Evolutionary conservation across 148 eudicot genomes (phyloP).

Genomic region (Chenopodium album): DNA sequence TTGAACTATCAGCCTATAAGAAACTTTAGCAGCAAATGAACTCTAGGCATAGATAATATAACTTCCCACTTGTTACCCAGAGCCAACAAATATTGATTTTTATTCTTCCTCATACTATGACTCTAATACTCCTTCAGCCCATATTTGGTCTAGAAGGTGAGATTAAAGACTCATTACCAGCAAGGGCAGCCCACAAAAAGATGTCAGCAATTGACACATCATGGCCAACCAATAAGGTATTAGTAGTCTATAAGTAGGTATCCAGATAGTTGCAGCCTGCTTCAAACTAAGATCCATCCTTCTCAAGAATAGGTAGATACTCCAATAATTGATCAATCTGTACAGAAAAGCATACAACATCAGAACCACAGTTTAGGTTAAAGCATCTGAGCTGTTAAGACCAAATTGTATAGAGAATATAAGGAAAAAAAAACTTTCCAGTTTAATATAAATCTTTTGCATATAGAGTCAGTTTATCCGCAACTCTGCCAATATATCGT

Average conservation of each 20-base stretch:
- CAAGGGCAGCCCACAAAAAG: slow-evolving; percentile 78
- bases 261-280: slow-evolving; percentile 68
- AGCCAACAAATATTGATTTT: no score
- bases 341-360: neutral
- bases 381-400: neutral
- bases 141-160: no score
- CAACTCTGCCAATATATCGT: slow-evolving; percentile 57
- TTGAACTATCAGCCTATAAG: no score
- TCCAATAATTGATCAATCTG: no score
- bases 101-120: no score
- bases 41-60: no score
- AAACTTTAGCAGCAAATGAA: no score
- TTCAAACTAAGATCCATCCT: slow-evolving; percentile 79
- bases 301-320: slow-evolving; percentile 35
- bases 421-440: slow-evolving; percentile 46
- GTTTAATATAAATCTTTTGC: slow-evolving; percentile 47
- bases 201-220: slow-evolving; percentile 76
- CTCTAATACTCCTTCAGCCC: no score
- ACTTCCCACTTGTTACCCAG: no score
- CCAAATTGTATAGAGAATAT: neutral
- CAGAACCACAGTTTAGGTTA: neutral
- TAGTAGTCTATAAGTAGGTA: slow-evolving; percentile 44
- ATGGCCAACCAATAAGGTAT: slow-evolving; percentile 75
- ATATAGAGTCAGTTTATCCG: slow-evolving; percentile 44
- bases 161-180: slow-evolving; percentile 40